Percentiles rank a stretch among this genome's conserved stretches.
Conservation (phyloP, 352 stramenopile genomes). For the Salisapilia sapeloensis region DNA sequence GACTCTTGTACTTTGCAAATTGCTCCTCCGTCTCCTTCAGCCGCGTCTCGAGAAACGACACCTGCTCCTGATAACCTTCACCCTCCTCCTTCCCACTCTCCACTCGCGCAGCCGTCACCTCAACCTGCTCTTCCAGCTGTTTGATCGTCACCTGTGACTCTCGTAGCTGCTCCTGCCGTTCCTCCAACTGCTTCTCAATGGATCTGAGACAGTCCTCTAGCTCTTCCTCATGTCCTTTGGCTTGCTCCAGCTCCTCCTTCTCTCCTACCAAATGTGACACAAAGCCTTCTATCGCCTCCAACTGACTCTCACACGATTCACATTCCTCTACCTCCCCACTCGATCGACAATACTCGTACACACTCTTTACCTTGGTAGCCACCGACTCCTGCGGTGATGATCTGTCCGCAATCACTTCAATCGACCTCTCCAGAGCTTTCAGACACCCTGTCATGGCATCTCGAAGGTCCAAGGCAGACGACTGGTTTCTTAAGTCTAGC, state of each 20-base stretch:
- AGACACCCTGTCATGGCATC: too few relatives aligned
- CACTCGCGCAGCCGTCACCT: neutral
- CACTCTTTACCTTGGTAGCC: too few relatives aligned
- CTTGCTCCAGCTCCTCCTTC: constrained; percentile 5
- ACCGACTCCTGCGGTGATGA: too few relatives aligned
- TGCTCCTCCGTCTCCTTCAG: constrained; percentile 19
- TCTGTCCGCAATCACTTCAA: too few relatives aligned
- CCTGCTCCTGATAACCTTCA: constrained; percentile 7
- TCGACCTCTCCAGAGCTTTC: too few relatives aligned
- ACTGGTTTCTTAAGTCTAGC: too few relatives aligned
- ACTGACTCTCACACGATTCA: constrained; percentile 2
- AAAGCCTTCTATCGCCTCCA: constrained; percentile 8
- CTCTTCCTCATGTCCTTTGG: constrained; percentile 4
- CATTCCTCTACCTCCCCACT: too few relatives aligned
- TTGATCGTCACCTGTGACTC: constrained; percentile 3
- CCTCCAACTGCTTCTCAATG: constrained; percentile 7
- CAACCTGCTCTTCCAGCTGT: constrained; percentile 2
- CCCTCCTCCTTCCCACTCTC: neutral
- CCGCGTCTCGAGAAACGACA: constrained; percentile 10
- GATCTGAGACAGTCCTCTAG: constrained; percentile 1
- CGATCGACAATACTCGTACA: too few relatives aligned
- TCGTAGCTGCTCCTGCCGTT: constrained; percentile 5
- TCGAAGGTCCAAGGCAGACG: too few relatives aligned
- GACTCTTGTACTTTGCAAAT: constrained; percentile 49
- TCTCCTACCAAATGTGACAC: constrained; percentile 5